Conservation (phyloP, 192 early-diverging fungal species). For the Linnemannia hyalina region DNA sequence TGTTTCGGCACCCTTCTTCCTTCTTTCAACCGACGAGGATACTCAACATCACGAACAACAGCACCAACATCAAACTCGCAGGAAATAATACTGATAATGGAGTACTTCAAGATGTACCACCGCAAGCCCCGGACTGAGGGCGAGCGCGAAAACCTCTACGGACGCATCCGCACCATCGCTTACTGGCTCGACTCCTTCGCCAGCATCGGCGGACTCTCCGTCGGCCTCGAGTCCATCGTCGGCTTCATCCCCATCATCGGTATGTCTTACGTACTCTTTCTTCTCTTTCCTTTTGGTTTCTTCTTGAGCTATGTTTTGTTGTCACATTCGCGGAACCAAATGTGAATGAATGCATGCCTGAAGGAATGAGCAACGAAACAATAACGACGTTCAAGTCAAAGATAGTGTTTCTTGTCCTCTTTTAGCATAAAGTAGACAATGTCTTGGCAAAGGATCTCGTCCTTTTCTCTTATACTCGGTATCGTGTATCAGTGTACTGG, state of each 20-base stretch:
- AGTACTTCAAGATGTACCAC: slow-evolving; percentile 31
- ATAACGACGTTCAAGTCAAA: no score
- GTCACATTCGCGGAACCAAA: neutral
- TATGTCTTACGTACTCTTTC: neutral
- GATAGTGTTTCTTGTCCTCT: no score
- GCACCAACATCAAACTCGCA: slow-evolving; percentile 17
- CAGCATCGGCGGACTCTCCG: slow-evolving; percentile 20
- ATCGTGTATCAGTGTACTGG: neutral
- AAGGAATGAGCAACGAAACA: neutral
- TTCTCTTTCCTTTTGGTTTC: neutral
- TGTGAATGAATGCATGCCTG: neutral
- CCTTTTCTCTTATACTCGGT: neutral
- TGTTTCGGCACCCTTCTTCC: no score
- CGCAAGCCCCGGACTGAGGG: slow-evolving; percentile 30
- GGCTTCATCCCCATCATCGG: slow-evolving; percentile 49
- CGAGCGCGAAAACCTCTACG: slow-evolving; percentile 49
- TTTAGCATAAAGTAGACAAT: neutral
- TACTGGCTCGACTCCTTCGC: slow-evolving; percentile 49
- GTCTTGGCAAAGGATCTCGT: neutral
- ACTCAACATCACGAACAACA: slow-evolving; percentile 77
- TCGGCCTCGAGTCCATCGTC: slow-evolving; percentile 43
- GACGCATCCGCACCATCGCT: slow-evolving; percentile 34
- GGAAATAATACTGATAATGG: slow-evolving; percentile 19
- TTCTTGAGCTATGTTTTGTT: neutral
- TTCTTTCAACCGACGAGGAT: no score